phyloP scores from a whole-genome alignment of 2,329 filamentous ascomycete species.

The Ophiosphaerella korrae region DNA sequence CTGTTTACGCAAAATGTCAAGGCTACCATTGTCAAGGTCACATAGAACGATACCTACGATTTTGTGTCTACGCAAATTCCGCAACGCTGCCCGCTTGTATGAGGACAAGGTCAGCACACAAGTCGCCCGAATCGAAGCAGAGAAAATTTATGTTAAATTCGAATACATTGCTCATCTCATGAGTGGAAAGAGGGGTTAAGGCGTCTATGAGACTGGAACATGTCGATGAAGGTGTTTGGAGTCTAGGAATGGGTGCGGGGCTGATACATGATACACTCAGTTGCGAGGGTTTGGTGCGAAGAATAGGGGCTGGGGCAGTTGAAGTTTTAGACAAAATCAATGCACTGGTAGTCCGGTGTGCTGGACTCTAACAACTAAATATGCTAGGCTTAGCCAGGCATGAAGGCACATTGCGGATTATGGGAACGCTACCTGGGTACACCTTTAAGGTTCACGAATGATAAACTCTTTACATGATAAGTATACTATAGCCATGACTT shows the following conservation, averaged over 20 bases:
- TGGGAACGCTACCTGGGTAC: too few species aligned
- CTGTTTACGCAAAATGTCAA: conserved; percentile 34
- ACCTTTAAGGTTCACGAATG: too few species aligned
- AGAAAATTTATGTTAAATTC: conserved; percentile 32
- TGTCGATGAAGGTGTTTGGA: conserved; percentile 37
- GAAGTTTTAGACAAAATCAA: conserved; percentile 27
- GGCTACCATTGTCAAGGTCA: conserved; percentile 32
- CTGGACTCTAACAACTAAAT: conserved; percentile 12
- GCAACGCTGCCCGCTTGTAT: conserved; percentile 31
- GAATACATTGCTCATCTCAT: conserved; percentile 36
- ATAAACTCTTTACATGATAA: too few species aligned
- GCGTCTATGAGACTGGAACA: conserved; percentile 34
- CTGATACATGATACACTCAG: conserved; percentile 57
- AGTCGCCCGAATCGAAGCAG: conserved; percentile 32
- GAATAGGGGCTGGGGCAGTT: conserved; percentile 35
- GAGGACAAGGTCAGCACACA: conserved; percentile 33
- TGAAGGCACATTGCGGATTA: too few species aligned
- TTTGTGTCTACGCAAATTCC: conserved; percentile 32
- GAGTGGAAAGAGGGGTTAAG: conserved; percentile 32
- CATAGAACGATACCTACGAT: conserved; percentile 28
- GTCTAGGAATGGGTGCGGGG: conserved; percentile 96
- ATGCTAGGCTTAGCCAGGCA: too few species aligned
- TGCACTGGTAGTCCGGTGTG: conserved; percentile 18
- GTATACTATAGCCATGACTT: too few species aligned
- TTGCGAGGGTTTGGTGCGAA: conserved; percentile 42